Evolutionary conservation across 2,329 filamentous ascomycete genomes (phyloP), one percentile per base, ranked within the genome.

Genomic region (Epichloe gansuensis): DNA sequence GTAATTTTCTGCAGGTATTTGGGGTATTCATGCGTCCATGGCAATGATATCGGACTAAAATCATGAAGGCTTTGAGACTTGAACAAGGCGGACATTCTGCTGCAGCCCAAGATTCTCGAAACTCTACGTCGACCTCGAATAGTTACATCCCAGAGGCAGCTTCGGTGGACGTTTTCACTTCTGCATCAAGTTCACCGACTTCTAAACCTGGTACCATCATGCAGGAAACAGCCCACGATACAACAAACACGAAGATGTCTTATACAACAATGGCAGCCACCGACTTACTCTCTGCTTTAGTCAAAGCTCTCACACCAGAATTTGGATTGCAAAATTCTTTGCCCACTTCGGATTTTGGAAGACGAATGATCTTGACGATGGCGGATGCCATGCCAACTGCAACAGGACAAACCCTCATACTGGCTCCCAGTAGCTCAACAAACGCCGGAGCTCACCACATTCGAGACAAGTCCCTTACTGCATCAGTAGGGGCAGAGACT

Each of bases 281-380:
- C 6, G 51, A 39, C 44, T 38, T 60, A 12, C 51, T 59, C 21
- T 52, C 52, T 25, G 51, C 52, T n/a, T 51, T 60, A 36, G 50
- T 51, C 15, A 38, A 56, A 17, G 58, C 57, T 17, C 49, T 60
- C 13, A 17, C 31, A 23, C 49, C 49, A 49, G n/a, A 46, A 7
- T 1, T 49, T 11, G 21, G n/a, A n/a, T 6, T 34, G 8, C 31
- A 15, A 15, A 34, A 34, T 41, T 21, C 8, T 21, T n/a, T n/a
- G 7, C 9, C 11, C 3, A 31, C 35, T 4, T 47, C 47, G 11
- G 4, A 25, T 21, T 11, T 23, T 12, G n/a, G n/a, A 41, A 8
- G 39, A 27, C 9, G 23, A 8, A 6, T 4, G n/a, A n/a, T 31
- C 13, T 4, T 17, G 41, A 35, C 17, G 25, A 34, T 17, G 23